These are phyloP conservation scores for Linderniella brevidens DNA, from an alignment of 257 asterid species.

Conservation along the genomic window DNA sequence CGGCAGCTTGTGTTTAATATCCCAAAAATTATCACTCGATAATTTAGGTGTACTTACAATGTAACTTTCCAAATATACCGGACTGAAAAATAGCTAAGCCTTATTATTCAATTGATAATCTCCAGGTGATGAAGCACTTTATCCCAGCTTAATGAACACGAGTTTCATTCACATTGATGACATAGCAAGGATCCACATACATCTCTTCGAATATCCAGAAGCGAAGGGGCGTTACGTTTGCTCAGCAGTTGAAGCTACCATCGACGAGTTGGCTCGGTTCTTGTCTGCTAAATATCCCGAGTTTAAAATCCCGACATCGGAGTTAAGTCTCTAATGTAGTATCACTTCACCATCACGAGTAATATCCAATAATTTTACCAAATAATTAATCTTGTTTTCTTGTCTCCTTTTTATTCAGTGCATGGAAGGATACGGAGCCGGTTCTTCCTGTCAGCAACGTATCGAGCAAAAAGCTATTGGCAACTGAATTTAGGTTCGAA, in stretches of 20 bases:
- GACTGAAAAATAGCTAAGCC: not conserved
- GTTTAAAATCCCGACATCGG: not conserved
- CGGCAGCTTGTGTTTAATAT: too few species aligned
- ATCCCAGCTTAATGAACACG: not conserved
- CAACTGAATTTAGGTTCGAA: constrained; percentile 2
- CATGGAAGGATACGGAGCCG: not conserved
- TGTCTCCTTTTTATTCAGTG: not conserved
- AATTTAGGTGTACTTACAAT: too few species aligned
- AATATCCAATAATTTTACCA: too few species aligned
- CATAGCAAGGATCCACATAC: constrained; percentile 1
- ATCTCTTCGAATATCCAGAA: constrained; percentile 2
- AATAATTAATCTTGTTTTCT: not conserved
- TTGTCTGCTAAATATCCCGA: not conserved
- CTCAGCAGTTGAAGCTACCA: not conserved
- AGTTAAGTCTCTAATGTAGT: not conserved
- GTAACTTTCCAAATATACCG: not conserved
- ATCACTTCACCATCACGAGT: too few species aligned
- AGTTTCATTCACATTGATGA: constrained; percentile 3
- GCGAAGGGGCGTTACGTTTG: constrained; percentile 2
- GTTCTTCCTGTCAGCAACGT: not conserved
- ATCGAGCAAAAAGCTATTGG: not conserved
- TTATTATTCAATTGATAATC: not conserved
- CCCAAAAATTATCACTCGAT: too few species aligned
- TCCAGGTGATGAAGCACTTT: not conserved
- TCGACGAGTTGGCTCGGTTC: not conserved